Evolutionary conservation across 805 yeast genomes (phyloP), one percentile per base, ranked within the genome.

Genomic region (Pichia deserticola): DNA sequence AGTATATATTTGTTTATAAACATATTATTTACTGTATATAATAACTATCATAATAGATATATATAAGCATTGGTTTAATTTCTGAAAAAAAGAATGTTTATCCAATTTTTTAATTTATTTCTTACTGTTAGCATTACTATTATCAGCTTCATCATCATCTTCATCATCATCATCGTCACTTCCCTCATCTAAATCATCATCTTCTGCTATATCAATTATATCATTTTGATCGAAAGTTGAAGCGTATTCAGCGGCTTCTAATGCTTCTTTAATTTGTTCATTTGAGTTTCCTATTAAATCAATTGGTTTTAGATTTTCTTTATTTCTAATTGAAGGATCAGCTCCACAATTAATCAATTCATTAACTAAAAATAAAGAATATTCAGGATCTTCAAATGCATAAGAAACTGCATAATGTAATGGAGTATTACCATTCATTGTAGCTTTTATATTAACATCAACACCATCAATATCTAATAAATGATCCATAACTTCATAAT

Each of bases 281-380:
- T 81, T 70, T 13, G 82, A 79, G 27, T 73, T 72, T 8, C 77
- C 75, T 15, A 62, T 52, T 52, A 89, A 72, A 56, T 88, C 89
- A 38, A 84, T 74, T 7, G 98, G 95, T 57, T 78, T 86, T 58
- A 83, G 76, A 28, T 87, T 87, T 38, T 74, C 71, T 36, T 73
- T 75, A 61, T 86, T 86, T 54, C 64, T 74, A 15, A 77, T 62
- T 45, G 76, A 73, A 3, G 95, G 87, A 66, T 90, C 93, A 1
- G 93, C 83, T 3, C 99, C 98, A 32, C 95, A 96, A 60, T 90
- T 97, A 39, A 93, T 71, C 54, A 93, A 75, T 63, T 84, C 85
- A 60, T 87, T 95, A 11, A 83, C 79, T 35, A 89, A 73, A 57
- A 82, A 87, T 28, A 74, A 70, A 0, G 96, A 97, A 65, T 85